phyloP scores from a whole-genome alignment of 2,329 filamentous ascomycete species.

The Gnomoniopsis sp. region DNA sequence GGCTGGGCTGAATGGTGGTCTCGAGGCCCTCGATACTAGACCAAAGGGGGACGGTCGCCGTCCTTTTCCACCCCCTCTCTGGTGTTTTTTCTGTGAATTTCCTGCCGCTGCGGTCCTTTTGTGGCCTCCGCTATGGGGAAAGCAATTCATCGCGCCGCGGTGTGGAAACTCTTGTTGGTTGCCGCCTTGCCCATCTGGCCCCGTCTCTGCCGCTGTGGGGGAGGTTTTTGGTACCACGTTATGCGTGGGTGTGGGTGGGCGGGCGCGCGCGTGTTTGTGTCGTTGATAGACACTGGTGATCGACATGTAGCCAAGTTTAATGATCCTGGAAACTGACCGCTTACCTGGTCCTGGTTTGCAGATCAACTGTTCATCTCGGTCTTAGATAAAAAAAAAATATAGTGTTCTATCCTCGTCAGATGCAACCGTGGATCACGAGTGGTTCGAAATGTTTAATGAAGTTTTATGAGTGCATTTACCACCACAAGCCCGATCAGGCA shows the following conservation, averaged over 20 bases:
- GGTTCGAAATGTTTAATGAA: neutral
- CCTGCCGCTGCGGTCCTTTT: neutral
- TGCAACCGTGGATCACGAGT: neutral
- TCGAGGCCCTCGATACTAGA: slow-evolving; percentile 6
- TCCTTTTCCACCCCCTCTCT: neutral
- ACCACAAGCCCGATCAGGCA: neutral
- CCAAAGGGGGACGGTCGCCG: slow-evolving; percentile 15
- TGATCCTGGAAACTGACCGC: neutral
- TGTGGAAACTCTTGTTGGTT: no score
- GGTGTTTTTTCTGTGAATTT: neutral
- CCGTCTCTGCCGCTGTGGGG: no score
- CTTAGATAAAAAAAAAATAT: no score
- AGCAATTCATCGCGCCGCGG: no score
- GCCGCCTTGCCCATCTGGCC: no score
- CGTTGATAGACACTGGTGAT: neutral
- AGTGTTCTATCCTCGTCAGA: neutral
- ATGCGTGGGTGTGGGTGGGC: no score
- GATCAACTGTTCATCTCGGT: neutral
- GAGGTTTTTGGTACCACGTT: no score
- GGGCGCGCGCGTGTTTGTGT: no score
- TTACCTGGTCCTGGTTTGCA: neutral
- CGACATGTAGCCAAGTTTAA: neutral
- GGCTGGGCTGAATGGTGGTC: neutral
- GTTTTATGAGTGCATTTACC: no score
- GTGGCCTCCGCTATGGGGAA: neutral